Base-by-base conservation (phyloP, 208 protist genomes). In the Leishmania tarentolae region DNA sequence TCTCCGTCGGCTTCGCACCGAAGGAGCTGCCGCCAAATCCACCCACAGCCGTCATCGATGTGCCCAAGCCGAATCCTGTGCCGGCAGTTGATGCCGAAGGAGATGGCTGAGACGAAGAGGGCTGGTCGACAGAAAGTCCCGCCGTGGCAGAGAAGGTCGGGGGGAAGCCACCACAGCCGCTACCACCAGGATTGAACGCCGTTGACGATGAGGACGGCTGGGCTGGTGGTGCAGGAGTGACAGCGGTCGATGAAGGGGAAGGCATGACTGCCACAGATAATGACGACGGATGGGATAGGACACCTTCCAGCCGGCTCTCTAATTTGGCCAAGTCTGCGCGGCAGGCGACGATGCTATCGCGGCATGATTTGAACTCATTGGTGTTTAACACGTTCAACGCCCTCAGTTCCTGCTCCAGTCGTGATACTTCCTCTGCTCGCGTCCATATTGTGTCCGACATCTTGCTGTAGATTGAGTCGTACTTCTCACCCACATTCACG, bases 311-410 rank as follows among this genome's bases (percentile, higher is more conserved):
- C 21, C 79, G 79, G 6, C 73, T 73, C 47, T 83, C 73, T 40
- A 83, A 37, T 42, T 63, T 78, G 9, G 79, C 73, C n/a, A 83
- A 52, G 44, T 83, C 79, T 24, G 72, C 72, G 11, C 79, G 79
- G 50, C 79, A 83, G 21, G 79, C 79, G 31, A 73, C 63, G 47
- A 83, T 56, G 61, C 72, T 78, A 42, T 78, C 79, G 72, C 73
- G 59, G 72, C 79, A 83, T 37, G 72, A 57, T 76, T 80, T 86
- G n/a, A 80, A 31, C 46, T 80, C 78, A 2, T 53, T 53, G 61
- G 81, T 65, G 47, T 63, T 72, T 6, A 19, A 68, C 44, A 35
- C 37, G 50, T 80, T 69, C 59, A 86, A 28, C 17, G 75, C 59
- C 37, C 59, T 61, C 75, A 86, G 56, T 37, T 83, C 78, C 31